phyloP scores from a whole-genome alignment of 345 rosid genomes.

The Citrus australasica region DNA sequence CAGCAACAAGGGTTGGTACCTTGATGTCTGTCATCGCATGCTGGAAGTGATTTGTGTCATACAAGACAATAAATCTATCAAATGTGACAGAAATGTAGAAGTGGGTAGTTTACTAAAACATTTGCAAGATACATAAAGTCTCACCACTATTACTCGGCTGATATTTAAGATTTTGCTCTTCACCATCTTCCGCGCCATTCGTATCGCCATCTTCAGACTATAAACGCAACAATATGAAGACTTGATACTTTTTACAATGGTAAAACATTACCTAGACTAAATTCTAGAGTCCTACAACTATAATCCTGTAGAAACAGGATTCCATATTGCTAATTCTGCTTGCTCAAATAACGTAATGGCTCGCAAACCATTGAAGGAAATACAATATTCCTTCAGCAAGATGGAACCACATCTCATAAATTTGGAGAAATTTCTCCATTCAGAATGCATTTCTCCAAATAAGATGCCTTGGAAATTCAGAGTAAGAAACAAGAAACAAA shows the following conservation, averaged over 20 bases:
- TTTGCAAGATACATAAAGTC: conserved; percentile 14
- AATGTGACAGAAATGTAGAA: not conserved
- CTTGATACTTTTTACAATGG: not conserved
- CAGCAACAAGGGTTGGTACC: conserved; percentile 20
- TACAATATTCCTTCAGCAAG: not conserved
- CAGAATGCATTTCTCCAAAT: not conserved
- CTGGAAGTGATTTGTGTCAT: conserved; percentile 22
- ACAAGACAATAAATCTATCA: not conserved
- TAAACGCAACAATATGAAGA: conserved; percentile 7
- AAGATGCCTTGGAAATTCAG: not conserved
- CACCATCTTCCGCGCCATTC: conserved; percentile 16
- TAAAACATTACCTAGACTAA: not conserved
- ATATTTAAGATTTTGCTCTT: conserved; percentile 15
- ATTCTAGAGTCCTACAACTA: not conserved
- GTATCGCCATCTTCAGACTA: conserved; percentile 16
- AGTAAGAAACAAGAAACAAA: not conserved
- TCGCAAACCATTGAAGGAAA: not conserved
- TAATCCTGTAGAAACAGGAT: not conserved
- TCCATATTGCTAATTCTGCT: not conserved
- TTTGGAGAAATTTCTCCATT: not conserved
- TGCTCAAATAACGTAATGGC: not conserved
- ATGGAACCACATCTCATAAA: not conserved
- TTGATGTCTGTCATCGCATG: conserved; percentile 1
- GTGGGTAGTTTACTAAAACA: not conserved
- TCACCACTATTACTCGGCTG: conserved; percentile 21